Evolutionary conservation across 805 yeast genomes (phyloP).

Genomic region (Priceomyces medius): DNA sequence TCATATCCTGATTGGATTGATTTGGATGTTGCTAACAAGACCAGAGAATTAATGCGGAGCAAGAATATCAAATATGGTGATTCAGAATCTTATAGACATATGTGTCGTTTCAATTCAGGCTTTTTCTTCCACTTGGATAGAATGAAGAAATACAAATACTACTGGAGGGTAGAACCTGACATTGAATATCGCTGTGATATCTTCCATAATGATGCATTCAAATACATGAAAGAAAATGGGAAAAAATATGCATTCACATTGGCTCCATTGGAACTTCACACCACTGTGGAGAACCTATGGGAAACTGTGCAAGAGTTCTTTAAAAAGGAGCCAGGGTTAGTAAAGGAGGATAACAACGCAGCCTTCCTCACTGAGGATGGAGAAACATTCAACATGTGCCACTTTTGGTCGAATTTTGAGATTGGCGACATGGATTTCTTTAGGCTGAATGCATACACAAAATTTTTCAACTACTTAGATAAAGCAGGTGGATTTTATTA

Average conservation of each 20-base stretch:
- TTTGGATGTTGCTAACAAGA: conserved; percentile 24
- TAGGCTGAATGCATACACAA: conserved; percentile 54
- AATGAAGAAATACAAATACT: conserved; percentile 21
- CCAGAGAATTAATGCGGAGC: conserved; percentile 22
- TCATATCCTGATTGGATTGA: conserved; percentile 23
- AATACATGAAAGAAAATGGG: conserved; percentile 19
- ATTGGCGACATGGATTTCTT: conserved; percentile 68
- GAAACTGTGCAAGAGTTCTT: conserved; percentile 15
- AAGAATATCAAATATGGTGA: conserved; percentile 35
- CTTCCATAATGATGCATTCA: conserved; percentile 20
- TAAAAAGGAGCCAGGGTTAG: conserved; percentile 5
- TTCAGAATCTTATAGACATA: conserved; percentile 22
- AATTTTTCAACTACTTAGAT: conserved; percentile 61
- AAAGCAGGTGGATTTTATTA: conserved; percentile 70
- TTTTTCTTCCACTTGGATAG: conserved; percentile 19
- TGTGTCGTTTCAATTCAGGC: conserved; percentile 26
- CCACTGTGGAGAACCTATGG: conserved; percentile 23
- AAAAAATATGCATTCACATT: conserved; percentile 24
- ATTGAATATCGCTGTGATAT: conserved; percentile 20
- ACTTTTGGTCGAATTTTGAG: conserved; percentile 75
- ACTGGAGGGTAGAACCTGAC: conserved; percentile 28
- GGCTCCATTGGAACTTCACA: conserved; percentile 19
- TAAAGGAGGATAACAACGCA: conserved; percentile 16
- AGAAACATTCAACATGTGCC: conserved; percentile 60
- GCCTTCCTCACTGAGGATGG: conserved; percentile 17